phyloP scores from a whole-genome alignment of 345 rosid genomes.

The Hibiscus tridactylites region DNA sequence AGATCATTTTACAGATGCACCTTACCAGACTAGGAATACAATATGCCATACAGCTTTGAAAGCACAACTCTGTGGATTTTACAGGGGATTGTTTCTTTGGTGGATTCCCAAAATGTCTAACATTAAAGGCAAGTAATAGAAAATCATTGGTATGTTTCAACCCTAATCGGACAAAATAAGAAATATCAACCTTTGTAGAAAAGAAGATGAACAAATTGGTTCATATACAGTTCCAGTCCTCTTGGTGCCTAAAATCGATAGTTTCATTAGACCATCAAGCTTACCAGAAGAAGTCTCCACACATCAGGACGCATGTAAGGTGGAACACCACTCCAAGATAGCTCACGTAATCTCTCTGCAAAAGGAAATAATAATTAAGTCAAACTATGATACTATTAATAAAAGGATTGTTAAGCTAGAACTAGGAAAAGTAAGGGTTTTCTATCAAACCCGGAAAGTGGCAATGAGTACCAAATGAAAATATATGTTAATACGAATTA shows the following conservation, averaged over 20 bases:
- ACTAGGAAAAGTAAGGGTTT: not conserved
- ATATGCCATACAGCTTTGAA: not conserved
- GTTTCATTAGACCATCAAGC: conserved; percentile 17
- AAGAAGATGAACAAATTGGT: not conserved
- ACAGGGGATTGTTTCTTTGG: not conserved
- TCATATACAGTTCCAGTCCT: not conserved
- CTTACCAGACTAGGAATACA: not conserved
- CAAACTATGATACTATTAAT: not conserved
- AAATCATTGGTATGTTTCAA: not conserved
- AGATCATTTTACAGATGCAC: not conserved
- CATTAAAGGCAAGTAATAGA: not conserved
- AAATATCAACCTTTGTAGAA: not conserved
- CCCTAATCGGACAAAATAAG: not conserved
- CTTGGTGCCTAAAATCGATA: conserved; percentile 7
- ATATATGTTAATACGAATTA: not conserved
- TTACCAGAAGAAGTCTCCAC: conserved; percentile 95
- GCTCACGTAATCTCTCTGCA: conserved; percentile 76
- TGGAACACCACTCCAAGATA: conserved; percentile 95
- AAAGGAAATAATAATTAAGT: not conserved
- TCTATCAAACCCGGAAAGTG: not conserved
- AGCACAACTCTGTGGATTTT: not conserved
- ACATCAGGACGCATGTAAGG: conserved; percentile 79
- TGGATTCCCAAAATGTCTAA: not conserved
- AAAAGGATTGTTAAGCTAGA: conserved; percentile 3
- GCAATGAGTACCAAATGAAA: not conserved